Evolutionary conservation across 1,284 basidiomycete species (phyloP).

Genomic region (Trichosporon inkin): DNA sequence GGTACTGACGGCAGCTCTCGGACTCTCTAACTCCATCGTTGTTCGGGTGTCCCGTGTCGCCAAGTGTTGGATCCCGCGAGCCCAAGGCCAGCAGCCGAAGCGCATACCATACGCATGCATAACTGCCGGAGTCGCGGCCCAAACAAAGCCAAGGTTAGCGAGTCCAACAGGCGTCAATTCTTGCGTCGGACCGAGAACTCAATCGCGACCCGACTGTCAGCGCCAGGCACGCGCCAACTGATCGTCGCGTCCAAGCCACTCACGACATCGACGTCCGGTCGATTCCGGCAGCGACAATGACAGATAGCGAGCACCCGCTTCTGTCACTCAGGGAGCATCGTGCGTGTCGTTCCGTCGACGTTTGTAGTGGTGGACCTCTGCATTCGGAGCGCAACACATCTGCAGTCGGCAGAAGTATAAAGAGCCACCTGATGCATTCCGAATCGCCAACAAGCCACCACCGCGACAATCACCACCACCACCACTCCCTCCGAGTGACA

Average conservation of each 20-base stretch:
- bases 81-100: not conserved
- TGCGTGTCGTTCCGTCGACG: not conserved
- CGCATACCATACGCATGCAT: not conserved
- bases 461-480: not conserved
- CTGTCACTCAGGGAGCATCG: not conserved
- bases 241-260: slow-evolving; percentile 3
- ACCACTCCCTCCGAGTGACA: not conserved
- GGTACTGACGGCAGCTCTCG: not conserved
- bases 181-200: not conserved
- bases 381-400: not conserved
- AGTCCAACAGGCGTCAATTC: not conserved
- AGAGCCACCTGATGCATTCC: not conserved
- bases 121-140: not conserved
- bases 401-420: not conserved
- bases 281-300: not conserved
- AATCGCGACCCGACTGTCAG: not conserved
- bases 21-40: not conserved
- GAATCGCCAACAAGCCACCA: slow-evolving; percentile 4
- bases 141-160: too few species aligned
- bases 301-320: too few species aligned
- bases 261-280: not conserved
- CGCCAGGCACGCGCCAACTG: slow-evolving; percentile 2
- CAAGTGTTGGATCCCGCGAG: not conserved
- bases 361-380: not conserved
- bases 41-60: not conserved